Conservation (phyloP, 2,329 filamentous ascomycete species). For the Oidium heveae region DNA sequence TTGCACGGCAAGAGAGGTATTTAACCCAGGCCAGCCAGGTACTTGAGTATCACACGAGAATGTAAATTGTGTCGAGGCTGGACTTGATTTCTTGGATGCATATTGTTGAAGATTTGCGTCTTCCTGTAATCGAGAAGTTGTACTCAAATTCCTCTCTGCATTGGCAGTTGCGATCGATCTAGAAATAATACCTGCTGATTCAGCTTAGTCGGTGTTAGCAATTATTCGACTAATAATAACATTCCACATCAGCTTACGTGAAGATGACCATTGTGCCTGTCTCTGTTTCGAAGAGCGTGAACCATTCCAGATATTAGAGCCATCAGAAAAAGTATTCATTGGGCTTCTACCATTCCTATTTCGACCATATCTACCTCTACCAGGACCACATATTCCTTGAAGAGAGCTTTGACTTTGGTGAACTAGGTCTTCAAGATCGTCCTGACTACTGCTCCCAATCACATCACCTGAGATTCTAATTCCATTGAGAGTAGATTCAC, state of each 20-base stretch:
- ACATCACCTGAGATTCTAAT: constrained; percentile 31
- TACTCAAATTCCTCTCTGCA: constrained; percentile 41
- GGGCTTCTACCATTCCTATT: constrained; percentile 34
- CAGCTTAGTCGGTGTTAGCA: too few species aligned
- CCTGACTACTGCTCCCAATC: constrained; percentile 27
- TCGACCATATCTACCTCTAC: constrained; percentile 61
- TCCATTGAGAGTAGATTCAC: constrained; percentile 29
- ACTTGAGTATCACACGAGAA: constrained; percentile 89
- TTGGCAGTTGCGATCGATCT: constrained; percentile 79
- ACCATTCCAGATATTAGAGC: constrained; percentile 15
- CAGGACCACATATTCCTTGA: constrained; percentile 60
- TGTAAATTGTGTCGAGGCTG: constrained; percentile 73
- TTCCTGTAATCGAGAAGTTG: constrained; percentile 39
- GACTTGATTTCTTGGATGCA: constrained; percentile 33
- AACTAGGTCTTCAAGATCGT: constrained; percentile 19
- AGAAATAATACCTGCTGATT: too few species aligned
- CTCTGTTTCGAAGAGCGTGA: constrained; percentile 12
- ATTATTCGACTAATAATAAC: constrained; percentile 3
- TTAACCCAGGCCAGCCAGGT: constrained; percentile 44
- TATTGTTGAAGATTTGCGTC: constrained; percentile 58
- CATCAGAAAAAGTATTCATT: constrained; percentile 32
- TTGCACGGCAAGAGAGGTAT: constrained; percentile 6
- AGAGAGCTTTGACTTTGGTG: constrained; percentile 32
- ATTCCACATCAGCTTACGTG: constrained; percentile 8
- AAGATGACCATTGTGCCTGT: constrained; percentile 12